Evolutionary conservation across 2,329 filamentous ascomycete genomes (phyloP), one percentile per base, ranked within the genome.

Genomic region (Fusarium buxicola): DNA sequence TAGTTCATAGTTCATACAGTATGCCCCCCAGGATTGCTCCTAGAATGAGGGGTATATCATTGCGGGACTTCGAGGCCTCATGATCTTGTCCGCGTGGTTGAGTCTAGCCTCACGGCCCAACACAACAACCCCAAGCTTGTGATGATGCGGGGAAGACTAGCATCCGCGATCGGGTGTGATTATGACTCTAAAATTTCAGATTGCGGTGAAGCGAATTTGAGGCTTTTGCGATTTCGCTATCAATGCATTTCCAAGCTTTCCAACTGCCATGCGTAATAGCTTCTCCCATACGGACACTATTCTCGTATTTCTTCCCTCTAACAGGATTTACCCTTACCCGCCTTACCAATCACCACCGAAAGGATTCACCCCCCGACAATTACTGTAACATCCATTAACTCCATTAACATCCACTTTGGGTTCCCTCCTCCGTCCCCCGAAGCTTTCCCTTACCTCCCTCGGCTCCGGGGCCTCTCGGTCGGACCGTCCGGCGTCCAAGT

Each of bases 31-130:
- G 52, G 54, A 47, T 46, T 12, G 25, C 15, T 44, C 38, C 45
- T 30, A 21, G 47, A 24, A 46, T 40, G 28, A 41, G 47, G 47
- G 36, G 38, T 50, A 31, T 12, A 25, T 16, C 55, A 25, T 40
- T 52, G 38, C 60, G 36, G 43, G 39, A 40, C 36, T 16, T 45
- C 16, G 38, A 38, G 58, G 59, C 51, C 61, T 65, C 61, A 65
- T 65, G 61, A 65, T 51, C 60, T 53, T 57, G 60, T 53, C 58
- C 59, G 52, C 59, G 60, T 65, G 55, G 48, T 55, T 51, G 48
- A 46, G 48, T 41, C 38, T 55, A 63, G 55, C 48, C 60, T 63
- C 51, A 61, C 61, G 58, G 4, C 58, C 58, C 39, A 60, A 60
- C 57, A 60, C 60, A 41, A 44, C 44, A 39, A 32, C 31, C 40